Evolutionary conservation across 495 filamentous ascomycete species (phyloP).

Genomic region (Glarea lozoyensis): DNA sequence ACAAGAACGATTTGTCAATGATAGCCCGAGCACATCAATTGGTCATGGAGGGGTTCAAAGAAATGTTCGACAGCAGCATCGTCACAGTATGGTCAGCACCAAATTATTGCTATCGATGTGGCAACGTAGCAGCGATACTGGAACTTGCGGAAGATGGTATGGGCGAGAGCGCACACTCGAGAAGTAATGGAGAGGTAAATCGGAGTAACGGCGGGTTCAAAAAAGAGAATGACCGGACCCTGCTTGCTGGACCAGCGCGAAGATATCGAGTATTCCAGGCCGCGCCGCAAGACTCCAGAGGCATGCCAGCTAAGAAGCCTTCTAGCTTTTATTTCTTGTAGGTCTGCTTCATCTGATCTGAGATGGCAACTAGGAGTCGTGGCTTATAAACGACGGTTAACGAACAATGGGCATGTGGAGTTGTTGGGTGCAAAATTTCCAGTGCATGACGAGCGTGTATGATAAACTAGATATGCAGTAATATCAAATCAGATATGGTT

Average conservation of each 20-base stretch:
- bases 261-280: constrained; percentile 95
- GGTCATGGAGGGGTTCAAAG: constrained; percentile 99
- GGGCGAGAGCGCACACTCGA: constrained; percentile 57
- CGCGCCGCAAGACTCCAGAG: constrained; percentile 89
- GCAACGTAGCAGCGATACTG: constrained; percentile 91
- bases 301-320: constrained; percentile 98
- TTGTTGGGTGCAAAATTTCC: too few species aligned
- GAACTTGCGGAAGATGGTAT: constrained; percentile 83
- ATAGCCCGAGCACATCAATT: constrained; percentile 95
- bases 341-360: neutral
- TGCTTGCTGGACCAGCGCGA: constrained; percentile 66
- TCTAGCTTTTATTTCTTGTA: constrained; percentile 93
- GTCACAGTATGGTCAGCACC: constrained; percentile 97
- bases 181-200: constrained; percentile 73
- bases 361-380: too few species aligned
- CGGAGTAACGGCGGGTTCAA: constrained; percentile 37
- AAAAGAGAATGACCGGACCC: constrained; percentile 21
- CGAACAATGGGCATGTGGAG: neutral
- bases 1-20: constrained; percentile 80
- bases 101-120: constrained; percentile 97
- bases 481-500: too few species aligned
- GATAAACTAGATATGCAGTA: too few species aligned
- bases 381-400: too few species aligned
- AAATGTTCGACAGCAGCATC: constrained; percentile 93
- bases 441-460: too few species aligned